Percentiles rank a stretch among this genome's conserved stretches.
Evolutionary conservation across 2,329 filamentous ascomycete genomes (phyloP).

Genomic region (Phaeosphaeria sp.): DNA sequence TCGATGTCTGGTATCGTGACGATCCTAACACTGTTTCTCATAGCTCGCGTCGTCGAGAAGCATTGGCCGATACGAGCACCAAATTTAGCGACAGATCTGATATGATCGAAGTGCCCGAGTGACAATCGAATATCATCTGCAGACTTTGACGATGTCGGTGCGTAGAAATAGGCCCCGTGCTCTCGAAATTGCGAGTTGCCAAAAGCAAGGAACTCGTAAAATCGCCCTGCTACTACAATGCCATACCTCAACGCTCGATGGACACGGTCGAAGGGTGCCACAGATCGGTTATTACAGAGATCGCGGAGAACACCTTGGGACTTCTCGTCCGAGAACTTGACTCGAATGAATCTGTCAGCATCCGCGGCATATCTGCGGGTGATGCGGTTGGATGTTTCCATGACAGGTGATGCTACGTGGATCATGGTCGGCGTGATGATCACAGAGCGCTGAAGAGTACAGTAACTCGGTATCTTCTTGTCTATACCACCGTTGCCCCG

Average conservation of each 20-base stretch:
- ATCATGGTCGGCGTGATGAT: constrained; percentile 85
- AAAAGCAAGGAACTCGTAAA: constrained; percentile 90
- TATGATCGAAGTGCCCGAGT: constrained; percentile 87
- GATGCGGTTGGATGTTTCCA: constrained; percentile 89
- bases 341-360: constrained; percentile 82
- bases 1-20: constrained; percentile 73
- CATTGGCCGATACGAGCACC: constrained; percentile 90
- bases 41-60: constrained; percentile 87
- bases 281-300: constrained; percentile 42
- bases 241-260: constrained; percentile 75
- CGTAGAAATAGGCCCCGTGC: constrained; percentile 92
- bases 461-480: constrained; percentile 70
- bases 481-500: constrained; percentile 30
- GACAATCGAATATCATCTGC: constrained; percentile 79
- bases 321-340: constrained; percentile 88
- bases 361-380: constrained; percentile 72
- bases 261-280: constrained; percentile 75
- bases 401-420: constrained; percentile 74
- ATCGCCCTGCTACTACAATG: constrained; percentile 79
- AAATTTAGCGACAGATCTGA: constrained; percentile 85
- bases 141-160: constrained; percentile 68
- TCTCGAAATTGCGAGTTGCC: constrained; percentile 95
- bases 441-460: constrained; percentile 75
- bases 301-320: constrained; percentile 50
- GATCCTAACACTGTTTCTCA: constrained; percentile 67